A percentile compares a stretch with the other conserved stretches of the same genome.
phyloP scores from a whole-genome alignment of 1,284 basidiomycete genomes.

The Rhodotorula glutinis region DNA sequence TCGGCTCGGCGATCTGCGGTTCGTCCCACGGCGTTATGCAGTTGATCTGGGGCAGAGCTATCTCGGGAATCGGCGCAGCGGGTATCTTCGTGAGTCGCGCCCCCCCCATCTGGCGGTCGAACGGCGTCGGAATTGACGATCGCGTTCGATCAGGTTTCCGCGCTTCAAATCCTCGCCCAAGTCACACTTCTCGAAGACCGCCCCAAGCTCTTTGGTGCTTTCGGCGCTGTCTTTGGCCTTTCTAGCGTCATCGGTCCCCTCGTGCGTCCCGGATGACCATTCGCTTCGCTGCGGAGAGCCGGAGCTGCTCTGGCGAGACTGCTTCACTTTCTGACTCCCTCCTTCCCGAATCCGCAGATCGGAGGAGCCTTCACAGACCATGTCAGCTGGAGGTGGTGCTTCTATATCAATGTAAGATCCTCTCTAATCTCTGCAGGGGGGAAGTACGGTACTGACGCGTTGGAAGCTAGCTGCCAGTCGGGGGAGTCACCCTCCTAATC shows the following conservation, averaged over 20 bases:
- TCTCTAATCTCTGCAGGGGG: neutral
- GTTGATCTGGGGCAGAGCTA: conserved; percentile 55
- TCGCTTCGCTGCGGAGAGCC: too few relatives aligned
- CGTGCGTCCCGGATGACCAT: too few relatives aligned
- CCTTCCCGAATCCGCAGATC: neutral
- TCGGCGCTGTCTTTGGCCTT: conserved; percentile 50
- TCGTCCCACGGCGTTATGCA: conserved; percentile 51
- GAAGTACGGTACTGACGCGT: too few relatives aligned
- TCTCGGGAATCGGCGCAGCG: conserved; percentile 55
- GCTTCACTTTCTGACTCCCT: too few relatives aligned
- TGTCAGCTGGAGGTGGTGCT: conserved; percentile 51
- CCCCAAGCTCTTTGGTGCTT: conserved; percentile 49
- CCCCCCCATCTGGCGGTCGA: too few relatives aligned
- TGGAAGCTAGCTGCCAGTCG: conserved; percentile 26
- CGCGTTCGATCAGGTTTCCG: neutral
- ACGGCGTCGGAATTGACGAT: too few relatives aligned
- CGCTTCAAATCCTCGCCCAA: conserved; percentile 49
- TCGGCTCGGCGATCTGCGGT: conserved; percentile 56
- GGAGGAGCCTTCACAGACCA: conserved; percentile 52
- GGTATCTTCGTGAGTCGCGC: conserved; percentile 50
- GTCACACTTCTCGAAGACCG: conserved; percentile 52
- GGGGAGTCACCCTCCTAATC: conserved; percentile 26
- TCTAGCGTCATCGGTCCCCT: conserved; percentile 50
- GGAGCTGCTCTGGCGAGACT: too few relatives aligned
- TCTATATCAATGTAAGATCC: conserved; percentile 37